A percentile compares a stretch with the other conserved stretches of the same genome.
phyloP scores from a whole-genome alignment of 139 green algal genomes.

The Ostreobium quekettii region DNA sequence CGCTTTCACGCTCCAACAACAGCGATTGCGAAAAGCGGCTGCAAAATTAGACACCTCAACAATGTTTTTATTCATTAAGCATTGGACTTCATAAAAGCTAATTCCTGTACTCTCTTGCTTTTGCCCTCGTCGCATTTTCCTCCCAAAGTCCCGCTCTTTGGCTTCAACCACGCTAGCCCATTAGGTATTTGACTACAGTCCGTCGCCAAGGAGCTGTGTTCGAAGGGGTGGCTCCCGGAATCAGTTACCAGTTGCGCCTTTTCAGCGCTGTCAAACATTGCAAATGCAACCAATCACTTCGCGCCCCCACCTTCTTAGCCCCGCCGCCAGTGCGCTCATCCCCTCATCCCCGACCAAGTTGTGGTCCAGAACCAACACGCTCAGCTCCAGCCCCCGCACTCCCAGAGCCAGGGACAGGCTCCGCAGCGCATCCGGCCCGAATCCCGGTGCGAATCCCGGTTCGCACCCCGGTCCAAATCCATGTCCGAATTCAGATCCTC shows the following conservation, averaged over 20 bases:
- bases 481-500: too few relatives aligned
- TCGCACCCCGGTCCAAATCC: too few relatives aligned
- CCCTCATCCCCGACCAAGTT: conserved; percentile 34
- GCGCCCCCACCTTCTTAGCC: conserved; percentile 7
- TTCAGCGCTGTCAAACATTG: neutral
- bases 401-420: conserved; percentile 26
- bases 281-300: neutral
- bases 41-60: too few relatives aligned
- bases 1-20: too few relatives aligned
- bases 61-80: too few relatives aligned
- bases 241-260: neutral
- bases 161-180: too few relatives aligned
- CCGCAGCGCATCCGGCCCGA: conserved; percentile 24
- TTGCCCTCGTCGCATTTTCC: too few relatives aligned
- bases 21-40: too few relatives aligned
- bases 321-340: conserved; percentile 15
- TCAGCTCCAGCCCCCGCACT: conserved; percentile 11
- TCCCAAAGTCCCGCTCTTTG: too few relatives aligned
- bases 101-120: too few relatives aligned
- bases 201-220: conserved; percentile 11
- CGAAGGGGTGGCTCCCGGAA: neutral
- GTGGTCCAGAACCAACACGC: conserved; percentile 34
- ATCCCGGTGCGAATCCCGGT: neutral
- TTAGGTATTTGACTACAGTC: too few relatives aligned
- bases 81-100: too few relatives aligned